These are phyloP conservation scores for Coemansia sp. DNA, from an alignment of 192 early-diverging fungal species.

Conservation along the genomic window DNA sequence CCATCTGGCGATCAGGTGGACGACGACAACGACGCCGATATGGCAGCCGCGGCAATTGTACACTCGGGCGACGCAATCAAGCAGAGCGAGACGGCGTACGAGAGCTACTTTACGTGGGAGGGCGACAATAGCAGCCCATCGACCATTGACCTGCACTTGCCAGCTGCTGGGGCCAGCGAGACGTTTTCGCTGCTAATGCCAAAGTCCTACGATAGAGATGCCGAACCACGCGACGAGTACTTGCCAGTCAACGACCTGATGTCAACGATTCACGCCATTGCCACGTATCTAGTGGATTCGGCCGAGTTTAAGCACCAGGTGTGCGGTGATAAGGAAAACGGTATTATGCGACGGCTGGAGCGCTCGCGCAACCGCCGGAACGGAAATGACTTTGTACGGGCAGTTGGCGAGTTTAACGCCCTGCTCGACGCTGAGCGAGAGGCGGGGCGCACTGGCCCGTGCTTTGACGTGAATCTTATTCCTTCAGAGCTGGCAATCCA, in stretches of 20 bases:
- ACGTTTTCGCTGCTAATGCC: slow-evolving; percentile 48
- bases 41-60: slow-evolving; percentile 11
- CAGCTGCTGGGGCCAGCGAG: slow-evolving; percentile 28
- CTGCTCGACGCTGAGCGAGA: slow-evolving; percentile 55
- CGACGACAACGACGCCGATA: slow-evolving; percentile 1
- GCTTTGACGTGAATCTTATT: slow-evolving; percentile 35
- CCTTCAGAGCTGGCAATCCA: slow-evolving; percentile 77
- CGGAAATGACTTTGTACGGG: slow-evolving; percentile 66
- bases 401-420: slow-evolving; percentile 74
- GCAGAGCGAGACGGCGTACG: slow-evolving; percentile 47
- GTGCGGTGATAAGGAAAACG: slow-evolving; percentile 64
- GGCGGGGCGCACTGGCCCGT: slow-evolving; percentile 25
- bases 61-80: slow-evolving; percentile 47
- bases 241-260: slow-evolving; percentile 83
- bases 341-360: slow-evolving; percentile 74
- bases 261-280: slow-evolving; percentile 68
- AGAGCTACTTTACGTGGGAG: slow-evolving; percentile 43
- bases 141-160: slow-evolving; percentile 36
- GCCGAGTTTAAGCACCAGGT: slow-evolving; percentile 56
- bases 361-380: slow-evolving; percentile 76
- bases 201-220: slow-evolving; percentile 40
- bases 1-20: slow-evolving; percentile 1
- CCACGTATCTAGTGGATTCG: slow-evolving; percentile 59
- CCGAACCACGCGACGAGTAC: slow-evolving; percentile 69
- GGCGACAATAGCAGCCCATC: not conserved